These are phyloP conservation scores for Austroboletus olivaceoglutinosus DNA, from an alignment of 1,284 basidiomycete genomes.

Conservation along the genomic window DNA sequence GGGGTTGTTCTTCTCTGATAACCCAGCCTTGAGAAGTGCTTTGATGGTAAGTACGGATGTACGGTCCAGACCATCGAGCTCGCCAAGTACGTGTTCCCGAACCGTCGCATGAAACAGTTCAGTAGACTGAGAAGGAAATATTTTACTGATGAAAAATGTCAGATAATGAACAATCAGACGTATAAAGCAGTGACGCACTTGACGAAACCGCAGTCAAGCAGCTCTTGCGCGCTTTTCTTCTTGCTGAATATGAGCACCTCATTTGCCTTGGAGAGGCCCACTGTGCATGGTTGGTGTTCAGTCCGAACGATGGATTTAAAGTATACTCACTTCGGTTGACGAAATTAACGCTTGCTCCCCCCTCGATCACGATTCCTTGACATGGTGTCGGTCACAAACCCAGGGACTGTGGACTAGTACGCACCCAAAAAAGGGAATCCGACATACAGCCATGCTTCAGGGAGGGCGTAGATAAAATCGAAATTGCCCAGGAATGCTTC, in stretches of 20 bases:
- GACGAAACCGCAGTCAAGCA: conserved; percentile 60
- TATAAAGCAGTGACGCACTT: conserved; percentile 45
- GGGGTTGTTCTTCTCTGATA: conserved; percentile 62
- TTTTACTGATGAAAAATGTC: conserved; percentile 43
- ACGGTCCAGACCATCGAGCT: conserved; percentile 56
- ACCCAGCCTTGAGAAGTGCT: conserved; percentile 51
- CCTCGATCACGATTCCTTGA: conserved; percentile 61
- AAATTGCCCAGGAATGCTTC: conserved; percentile 68
- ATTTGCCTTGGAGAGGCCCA: conserved; percentile 66
- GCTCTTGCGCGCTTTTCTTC: conserved; percentile 58
- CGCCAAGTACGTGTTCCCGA: conserved; percentile 45
- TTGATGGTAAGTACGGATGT: conserved; percentile 53
- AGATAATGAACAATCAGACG: background rate
- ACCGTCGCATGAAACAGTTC: conserved; percentile 56
- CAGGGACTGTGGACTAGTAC: conserved; percentile 14
- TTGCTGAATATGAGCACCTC: conserved; percentile 68
- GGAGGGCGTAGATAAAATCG: conserved; percentile 70
- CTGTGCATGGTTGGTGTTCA: conserved; percentile 33
- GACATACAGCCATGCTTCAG: conserved; percentile 57
- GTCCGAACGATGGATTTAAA: background rate
- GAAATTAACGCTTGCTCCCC: conserved; percentile 66
- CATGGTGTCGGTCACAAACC: conserved; percentile 1
- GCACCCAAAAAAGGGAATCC: conserved; percentile 70
- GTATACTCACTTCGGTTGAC: conserved; percentile 52
- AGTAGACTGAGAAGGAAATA: conserved; percentile 53